phyloP scores from a whole-genome alignment of 140 eudicot genomes.

The Oenanthe javanica region DNA sequence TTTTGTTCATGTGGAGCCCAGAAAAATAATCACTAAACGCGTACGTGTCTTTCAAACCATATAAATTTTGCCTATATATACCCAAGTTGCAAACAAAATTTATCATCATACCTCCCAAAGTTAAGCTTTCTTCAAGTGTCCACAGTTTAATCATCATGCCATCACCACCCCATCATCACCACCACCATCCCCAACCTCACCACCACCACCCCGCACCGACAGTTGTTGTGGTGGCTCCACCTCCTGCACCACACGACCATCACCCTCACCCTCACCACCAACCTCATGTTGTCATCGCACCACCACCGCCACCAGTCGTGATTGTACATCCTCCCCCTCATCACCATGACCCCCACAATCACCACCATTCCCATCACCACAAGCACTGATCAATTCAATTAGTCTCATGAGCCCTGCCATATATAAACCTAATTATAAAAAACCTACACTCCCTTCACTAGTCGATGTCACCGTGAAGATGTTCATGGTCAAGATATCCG shows the following conservation, averaged over 20 bases:
- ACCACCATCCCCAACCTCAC: not conserved
- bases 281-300: not conserved
- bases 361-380: not conserved
- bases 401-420: not conserved
- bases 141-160: not conserved
- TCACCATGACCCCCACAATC: not conserved
- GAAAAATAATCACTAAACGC: not conserved
- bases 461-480: not conserved
- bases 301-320: not conserved
- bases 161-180: not conserved
- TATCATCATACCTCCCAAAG: not conserved
- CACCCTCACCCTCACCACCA: constrained; percentile 7
- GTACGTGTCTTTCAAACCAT: not conserved
- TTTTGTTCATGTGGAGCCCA: not conserved
- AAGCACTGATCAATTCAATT: too few species aligned
- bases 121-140: not conserved
- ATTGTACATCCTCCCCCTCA: not conserved
- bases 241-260: not conserved
- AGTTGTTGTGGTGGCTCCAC: not conserved
- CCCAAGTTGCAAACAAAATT: not conserved
- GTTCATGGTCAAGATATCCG: not conserved
- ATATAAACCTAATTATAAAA: too few species aligned
- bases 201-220: not conserved
- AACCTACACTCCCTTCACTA: not conserved
- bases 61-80: not conserved